Evolutionary conservation across 257 asterid genomes (phyloP).

Genomic region (Rauvolfia tetraphylla): DNA sequence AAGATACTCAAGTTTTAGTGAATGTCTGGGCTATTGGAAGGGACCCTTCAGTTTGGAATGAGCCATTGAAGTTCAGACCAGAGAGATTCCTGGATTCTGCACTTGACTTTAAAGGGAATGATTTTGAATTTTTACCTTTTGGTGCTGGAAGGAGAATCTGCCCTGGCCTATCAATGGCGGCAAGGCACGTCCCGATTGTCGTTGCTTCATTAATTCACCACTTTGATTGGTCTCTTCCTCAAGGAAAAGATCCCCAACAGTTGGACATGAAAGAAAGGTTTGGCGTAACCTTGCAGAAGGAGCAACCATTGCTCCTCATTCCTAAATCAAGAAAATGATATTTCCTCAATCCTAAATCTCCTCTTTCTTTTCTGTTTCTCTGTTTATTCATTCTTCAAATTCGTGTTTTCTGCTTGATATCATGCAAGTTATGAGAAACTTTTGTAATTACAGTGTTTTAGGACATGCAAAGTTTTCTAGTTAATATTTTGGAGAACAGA

Average conservation of each 20-base stretch:
- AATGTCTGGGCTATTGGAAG: slow-evolving; percentile 40
- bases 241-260: slow-evolving; percentile 1
- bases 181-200: slow-evolving; percentile 17
- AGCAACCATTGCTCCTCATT: slow-evolving; percentile 25
- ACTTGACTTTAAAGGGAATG: slow-evolving; percentile 41
- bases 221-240: slow-evolving; percentile 34
- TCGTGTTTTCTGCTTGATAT: too few species aligned
- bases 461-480: too few species aligned
- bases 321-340: slow-evolving; percentile 12
- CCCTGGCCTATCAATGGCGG: slow-evolving; percentile 44
- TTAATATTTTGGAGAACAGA: too few species aligned
- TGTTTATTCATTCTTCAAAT: too few species aligned
- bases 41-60: slow-evolving; percentile 36
- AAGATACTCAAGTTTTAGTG: slow-evolving; percentile 26
- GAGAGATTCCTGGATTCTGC: slow-evolving; percentile 31
- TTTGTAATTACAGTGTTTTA: too few species aligned
- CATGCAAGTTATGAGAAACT: too few species aligned
- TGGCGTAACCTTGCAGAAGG: slow-evolving; percentile 20
- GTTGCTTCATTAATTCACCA: slow-evolving; percentile 28
- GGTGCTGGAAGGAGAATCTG: slow-evolving; percentile 52
- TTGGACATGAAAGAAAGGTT: slow-evolving; percentile 21
- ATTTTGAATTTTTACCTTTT: slow-evolving; percentile 40
- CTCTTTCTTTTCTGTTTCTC: too few species aligned
- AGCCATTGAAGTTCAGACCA: slow-evolving; percentile 31
- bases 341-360: too few species aligned